These are phyloP conservation scores for Colletotrichum destructivum DNA, from an alignment of 2,329 filamentous ascomycete genomes.

Conservation along the genomic window DNA sequence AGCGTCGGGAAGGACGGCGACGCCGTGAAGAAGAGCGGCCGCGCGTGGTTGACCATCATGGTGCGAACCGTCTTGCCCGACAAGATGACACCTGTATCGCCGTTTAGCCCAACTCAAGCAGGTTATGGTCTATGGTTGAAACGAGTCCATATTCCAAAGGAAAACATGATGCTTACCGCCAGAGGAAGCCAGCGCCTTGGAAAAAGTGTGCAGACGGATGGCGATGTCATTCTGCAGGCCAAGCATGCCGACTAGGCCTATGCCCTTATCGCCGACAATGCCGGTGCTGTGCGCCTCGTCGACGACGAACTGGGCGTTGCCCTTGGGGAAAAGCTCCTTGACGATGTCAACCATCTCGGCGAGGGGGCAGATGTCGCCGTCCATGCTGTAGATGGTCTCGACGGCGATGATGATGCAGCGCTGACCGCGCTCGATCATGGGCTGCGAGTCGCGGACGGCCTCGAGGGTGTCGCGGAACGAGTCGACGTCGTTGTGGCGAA, in stretches of 20 bases:
- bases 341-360: constrained; percentile 54
- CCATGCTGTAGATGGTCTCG: constrained; percentile 64
- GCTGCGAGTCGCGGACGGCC: constrained; percentile 49
- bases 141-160: no score
- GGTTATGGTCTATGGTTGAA: no score
- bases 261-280: constrained; percentile 63
- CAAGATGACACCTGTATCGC: constrained; percentile 43
- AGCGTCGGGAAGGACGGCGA: constrained; percentile 45
- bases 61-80: constrained; percentile 42
- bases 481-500: constrained; percentile 60
- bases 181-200: constrained; percentile 64
- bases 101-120: no score
- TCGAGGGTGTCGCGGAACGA: constrained; percentile 56
- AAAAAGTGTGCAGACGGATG: constrained; percentile 65
- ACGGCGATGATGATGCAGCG: constrained; percentile 56
- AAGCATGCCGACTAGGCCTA: constrained; percentile 64
- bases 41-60: constrained; percentile 44
- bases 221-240: constrained; percentile 66
- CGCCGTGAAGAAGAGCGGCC: constrained; percentile 43
- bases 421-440: constrained; percentile 47
- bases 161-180: constrained; percentile 43
- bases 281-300: constrained; percentile 71
- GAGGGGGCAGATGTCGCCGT: constrained; percentile 60
- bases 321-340: constrained; percentile 51
- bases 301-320: constrained; percentile 65